Base-by-base conservation (phyloP, 1,284 basidiomycete genomes). In the Peniophora sp. region DNA sequence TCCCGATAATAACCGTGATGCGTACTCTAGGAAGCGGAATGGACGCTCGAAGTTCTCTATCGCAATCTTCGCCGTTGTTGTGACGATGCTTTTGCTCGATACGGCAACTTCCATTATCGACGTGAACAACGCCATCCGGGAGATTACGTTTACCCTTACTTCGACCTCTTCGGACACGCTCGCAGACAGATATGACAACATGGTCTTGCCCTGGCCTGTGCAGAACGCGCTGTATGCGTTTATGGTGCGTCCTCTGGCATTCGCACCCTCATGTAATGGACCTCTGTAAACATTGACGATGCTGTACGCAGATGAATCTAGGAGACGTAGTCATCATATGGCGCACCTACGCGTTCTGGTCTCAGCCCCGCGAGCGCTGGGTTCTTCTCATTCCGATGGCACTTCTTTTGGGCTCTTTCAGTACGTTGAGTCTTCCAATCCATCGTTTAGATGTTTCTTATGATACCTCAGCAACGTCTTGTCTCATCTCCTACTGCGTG, bases 301-400 rank as follows among this genome's bases (percentile, higher is more conserved):
- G 14, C 8, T 10, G 12, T 5, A 3, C n/a, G 5, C 19, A 53
- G 52, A 24, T 39, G 5, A 47, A 43, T 23, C 17, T 53, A 10
- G 52, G 52, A 20, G 52, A 53, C 38, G 23, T 38, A 19, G 44
- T 53, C 19, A 47, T 53, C 23, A 48, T 53, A 17, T 53, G 52
- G 52, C 44, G 52, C 2, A 49, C 46, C 2, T 44, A 34, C 20
- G 52, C 45, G n/a, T 53, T 53, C 27, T 53, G 44, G 34, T 47
- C 36, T 16, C 20, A 35, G 3, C 32, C 43, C 2, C 23, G 20
- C 9, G 49, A 50, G 12, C 49, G 52, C 6, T 48, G 44, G 49
- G 27, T 47, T 17, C 23, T 53, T 2, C 19, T 48, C 14, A 2
- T 50, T 24, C 52, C 52, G 8, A 8, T 44, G 8, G 45, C 45